phyloP scores from a whole-genome alignment of 2,329 filamentous ascomycete genomes.

The Colletotrichum sp. region DNA sequence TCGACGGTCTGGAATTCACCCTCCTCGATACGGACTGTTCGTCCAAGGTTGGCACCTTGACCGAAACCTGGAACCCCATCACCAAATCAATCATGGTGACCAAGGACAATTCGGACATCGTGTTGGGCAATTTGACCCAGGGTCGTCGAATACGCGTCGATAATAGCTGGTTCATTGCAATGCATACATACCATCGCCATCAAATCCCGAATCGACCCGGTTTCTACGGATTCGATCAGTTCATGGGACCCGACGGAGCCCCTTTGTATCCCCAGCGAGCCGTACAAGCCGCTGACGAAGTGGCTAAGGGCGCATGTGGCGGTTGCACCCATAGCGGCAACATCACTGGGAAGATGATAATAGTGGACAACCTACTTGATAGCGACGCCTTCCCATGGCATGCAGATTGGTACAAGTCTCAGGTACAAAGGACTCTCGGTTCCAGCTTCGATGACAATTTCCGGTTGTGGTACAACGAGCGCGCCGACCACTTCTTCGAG shows the following conservation, averaged over 20 bases:
- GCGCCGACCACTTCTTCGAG: conserved; percentile 23
- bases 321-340: conserved; percentile 7
- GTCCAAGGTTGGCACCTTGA: not conserved
- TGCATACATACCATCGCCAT: conserved; percentile 11
- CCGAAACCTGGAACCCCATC: not conserved
- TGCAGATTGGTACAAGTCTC: conserved; percentile 25
- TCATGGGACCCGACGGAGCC: conserved; percentile 4
- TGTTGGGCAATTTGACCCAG: not conserved
- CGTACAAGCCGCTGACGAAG: not conserved
- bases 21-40: not conserved
- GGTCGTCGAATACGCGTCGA: not conserved
- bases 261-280: conserved; percentile 6
- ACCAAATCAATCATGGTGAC: not conserved
- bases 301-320: not conserved
- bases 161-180: conserved; percentile 16
- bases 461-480: conserved; percentile 23
- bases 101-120: not conserved
- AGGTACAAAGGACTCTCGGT: conserved; percentile 9
- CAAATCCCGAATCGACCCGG: conserved; percentile 7
- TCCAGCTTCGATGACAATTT: conserved; percentile 16
- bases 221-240: conserved; percentile 22
- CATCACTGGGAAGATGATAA: conserved; percentile 24
- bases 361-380: conserved; percentile 24
- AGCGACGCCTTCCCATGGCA: conserved; percentile 26
- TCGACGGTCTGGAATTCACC: not conserved